Conservation (phyloP, 768 basidiomycete species). For the Mycena kentingensis region DNA sequence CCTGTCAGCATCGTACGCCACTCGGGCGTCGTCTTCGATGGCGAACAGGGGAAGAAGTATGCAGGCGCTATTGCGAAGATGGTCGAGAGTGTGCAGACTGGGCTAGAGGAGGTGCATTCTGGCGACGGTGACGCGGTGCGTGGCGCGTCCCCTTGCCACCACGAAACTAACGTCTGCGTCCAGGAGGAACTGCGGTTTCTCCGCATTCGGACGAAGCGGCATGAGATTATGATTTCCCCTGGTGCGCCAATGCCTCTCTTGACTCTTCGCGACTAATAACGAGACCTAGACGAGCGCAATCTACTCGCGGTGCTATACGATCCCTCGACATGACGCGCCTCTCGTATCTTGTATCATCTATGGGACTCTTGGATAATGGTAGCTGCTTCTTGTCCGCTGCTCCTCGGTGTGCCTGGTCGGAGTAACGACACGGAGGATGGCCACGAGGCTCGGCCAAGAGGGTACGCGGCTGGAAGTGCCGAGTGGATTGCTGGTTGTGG, state of each 20-base stretch:
- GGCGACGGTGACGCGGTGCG: conserved; percentile 62
- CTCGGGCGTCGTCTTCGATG: conserved; percentile 83
- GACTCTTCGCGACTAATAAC: conserved; percentile 1
- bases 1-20: conserved; percentile 81
- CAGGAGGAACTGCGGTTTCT: conserved; percentile 89
- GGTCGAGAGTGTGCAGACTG: conserved; percentile 75
- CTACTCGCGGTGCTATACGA: conserved; percentile 84
- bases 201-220: conserved; percentile 86
- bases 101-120: conserved; percentile 74
- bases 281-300: conserved; percentile 69
- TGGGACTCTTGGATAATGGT: neutral
- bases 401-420: no score
- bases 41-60: conserved; percentile 78
- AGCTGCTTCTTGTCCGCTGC: no score
- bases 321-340: conserved; percentile 49
- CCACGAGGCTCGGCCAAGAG: neutral
- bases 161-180: neutral
- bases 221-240: conserved; percentile 94
- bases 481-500: neutral
- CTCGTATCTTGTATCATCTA: neutral
- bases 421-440: no score
- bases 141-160: conserved; percentile 17
- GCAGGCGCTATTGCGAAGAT: conserved; percentile 73
- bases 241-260: conserved; percentile 47
- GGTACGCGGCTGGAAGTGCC: neutral